Conservation (phyloP, 345 rosid genomes). For the Dimocarpus longan region DNA sequence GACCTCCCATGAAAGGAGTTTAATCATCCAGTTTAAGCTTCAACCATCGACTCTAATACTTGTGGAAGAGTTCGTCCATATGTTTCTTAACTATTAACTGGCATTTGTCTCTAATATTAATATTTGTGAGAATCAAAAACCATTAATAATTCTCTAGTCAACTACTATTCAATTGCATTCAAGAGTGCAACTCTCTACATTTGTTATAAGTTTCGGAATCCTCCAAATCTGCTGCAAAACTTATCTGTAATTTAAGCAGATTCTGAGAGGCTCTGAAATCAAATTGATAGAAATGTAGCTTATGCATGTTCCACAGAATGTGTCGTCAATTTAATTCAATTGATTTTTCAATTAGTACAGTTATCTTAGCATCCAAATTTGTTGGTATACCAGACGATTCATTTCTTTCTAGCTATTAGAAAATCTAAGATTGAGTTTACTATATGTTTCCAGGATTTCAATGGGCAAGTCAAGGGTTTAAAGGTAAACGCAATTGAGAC, state of each 20-base stretch:
- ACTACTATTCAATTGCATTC: neutral
- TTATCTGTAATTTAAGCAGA: neutral
- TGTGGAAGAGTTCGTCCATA: neutral
- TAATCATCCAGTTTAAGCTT: neutral
- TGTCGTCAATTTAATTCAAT: neutral
- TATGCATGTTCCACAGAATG: neutral
- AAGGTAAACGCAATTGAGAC: conserved; percentile 87
- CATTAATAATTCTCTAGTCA: neutral
- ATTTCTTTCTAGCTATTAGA: neutral
- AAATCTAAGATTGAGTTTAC: neutral
- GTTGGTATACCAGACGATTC: neutral
- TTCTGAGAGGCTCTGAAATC: neutral
- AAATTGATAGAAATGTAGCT: neutral
- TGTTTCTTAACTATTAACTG: neutral
- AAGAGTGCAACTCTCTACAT: neutral
- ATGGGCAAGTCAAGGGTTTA: conserved; percentile 74
- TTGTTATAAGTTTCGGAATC: neutral
- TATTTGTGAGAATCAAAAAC: neutral
- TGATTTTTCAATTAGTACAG: neutral
- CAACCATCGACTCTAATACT: neutral
- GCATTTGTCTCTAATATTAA: neutral
- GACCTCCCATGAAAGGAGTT: neutral
- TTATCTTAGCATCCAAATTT: neutral
- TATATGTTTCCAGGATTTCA: conserved; percentile 58
- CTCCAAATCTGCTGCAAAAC: neutral